phyloP scores from a whole-genome alignment of 2,329 filamentous ascomycete species.

The Trichoderma aggressivum region DNA sequence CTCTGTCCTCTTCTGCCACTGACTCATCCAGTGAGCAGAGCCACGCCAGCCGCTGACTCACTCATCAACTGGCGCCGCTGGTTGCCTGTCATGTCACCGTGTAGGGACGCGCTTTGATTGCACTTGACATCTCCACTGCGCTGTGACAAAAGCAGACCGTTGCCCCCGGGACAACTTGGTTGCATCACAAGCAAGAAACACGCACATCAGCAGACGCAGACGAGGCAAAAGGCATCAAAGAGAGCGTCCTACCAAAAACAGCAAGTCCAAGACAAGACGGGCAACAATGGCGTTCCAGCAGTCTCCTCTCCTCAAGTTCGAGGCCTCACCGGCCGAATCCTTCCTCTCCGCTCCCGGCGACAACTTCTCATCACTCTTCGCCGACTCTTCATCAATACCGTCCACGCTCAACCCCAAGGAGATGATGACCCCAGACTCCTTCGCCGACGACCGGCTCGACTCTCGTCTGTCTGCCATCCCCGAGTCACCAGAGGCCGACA shows the following conservation, averaged over 20 bases:
- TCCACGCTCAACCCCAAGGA: slow-evolving; percentile 45
- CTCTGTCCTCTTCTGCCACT: slow-evolving; percentile 22
- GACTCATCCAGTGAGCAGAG: slow-evolving; percentile 24
- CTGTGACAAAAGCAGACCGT: background rate
- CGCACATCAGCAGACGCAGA: background rate
- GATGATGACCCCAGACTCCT: slow-evolving; percentile 48
- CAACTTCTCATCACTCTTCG: slow-evolving; percentile 49
- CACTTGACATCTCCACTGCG: background rate
- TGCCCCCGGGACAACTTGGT: slow-evolving; percentile 21
- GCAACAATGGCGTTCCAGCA: slow-evolving; percentile 39
- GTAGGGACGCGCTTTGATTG: background rate
- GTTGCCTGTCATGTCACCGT: slow-evolving; percentile 26
- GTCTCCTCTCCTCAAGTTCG: slow-evolving; percentile 49
- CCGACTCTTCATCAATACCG: slow-evolving; percentile 28
- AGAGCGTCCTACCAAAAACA: background rate
- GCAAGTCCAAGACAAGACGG: slow-evolving; percentile 15
- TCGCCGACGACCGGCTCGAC: slow-evolving; percentile 32
- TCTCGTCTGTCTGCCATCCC: slow-evolving; percentile 25
- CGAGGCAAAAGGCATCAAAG: background rate
- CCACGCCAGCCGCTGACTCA: slow-evolving; percentile 24
- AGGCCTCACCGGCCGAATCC: slow-evolving; percentile 53
- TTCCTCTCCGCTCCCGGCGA: slow-evolving; percentile 50
- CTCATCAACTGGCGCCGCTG: slow-evolving; percentile 14
- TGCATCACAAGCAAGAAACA: background rate
- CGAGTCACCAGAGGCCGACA: slow-evolving; percentile 17